A percentile compares a stretch with the other conserved stretches of the same genome.
Conservation (phyloP, 805 yeast species). For the Starmerella geochares region DNA sequence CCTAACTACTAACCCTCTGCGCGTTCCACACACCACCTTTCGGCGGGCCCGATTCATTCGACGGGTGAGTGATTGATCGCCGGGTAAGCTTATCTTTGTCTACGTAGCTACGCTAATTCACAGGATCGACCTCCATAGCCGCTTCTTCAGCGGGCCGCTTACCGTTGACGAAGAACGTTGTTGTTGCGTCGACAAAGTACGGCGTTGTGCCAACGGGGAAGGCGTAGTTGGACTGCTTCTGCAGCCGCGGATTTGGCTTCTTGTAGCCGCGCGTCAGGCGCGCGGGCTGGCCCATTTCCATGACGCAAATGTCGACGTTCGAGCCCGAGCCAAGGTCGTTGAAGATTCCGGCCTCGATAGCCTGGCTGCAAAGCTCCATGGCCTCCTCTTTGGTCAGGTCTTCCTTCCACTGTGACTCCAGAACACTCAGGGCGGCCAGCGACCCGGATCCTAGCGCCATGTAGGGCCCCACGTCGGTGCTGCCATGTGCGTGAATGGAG, state of each 20-base stretch:
- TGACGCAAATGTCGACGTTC: slow-evolving; percentile 92
- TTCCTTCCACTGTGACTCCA: slow-evolving; percentile 78
- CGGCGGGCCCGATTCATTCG: too few species aligned
- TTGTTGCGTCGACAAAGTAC: slow-evolving; percentile 49
- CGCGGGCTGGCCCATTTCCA: slow-evolving; percentile 77
- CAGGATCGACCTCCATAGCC: slow-evolving; percentile 44
- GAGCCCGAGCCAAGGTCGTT: slow-evolving; percentile 98
- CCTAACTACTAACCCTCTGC: too few species aligned
- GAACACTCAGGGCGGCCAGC: slow-evolving; percentile 95
- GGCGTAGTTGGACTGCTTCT: slow-evolving; percentile 72
- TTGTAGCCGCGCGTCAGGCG: slow-evolving; percentile 72
- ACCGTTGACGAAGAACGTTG: slow-evolving; percentile 33
- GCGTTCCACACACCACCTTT: too few species aligned
- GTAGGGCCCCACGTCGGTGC: slow-evolving; percentile 91
- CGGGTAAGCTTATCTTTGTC: too few species aligned
- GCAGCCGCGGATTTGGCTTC: slow-evolving; percentile 80
- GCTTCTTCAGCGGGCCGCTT: slow-evolving; percentile 52
- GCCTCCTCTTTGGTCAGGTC: slow-evolving; percentile 80
- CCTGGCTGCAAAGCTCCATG: slow-evolving; percentile 78
- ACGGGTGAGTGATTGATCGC: too few species aligned
- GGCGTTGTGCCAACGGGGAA: slow-evolving; percentile 94
- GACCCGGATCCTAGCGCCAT: slow-evolving; percentile 94
- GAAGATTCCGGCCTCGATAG: slow-evolving; percentile 97
- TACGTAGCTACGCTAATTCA: too few species aligned
- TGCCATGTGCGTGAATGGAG: slow-evolving; percentile 94